These are phyloP conservation scores for Cinnamomum micranthum DNA, from an alignment of 164 flowering plant species.

Conservation along the genomic window DNA sequence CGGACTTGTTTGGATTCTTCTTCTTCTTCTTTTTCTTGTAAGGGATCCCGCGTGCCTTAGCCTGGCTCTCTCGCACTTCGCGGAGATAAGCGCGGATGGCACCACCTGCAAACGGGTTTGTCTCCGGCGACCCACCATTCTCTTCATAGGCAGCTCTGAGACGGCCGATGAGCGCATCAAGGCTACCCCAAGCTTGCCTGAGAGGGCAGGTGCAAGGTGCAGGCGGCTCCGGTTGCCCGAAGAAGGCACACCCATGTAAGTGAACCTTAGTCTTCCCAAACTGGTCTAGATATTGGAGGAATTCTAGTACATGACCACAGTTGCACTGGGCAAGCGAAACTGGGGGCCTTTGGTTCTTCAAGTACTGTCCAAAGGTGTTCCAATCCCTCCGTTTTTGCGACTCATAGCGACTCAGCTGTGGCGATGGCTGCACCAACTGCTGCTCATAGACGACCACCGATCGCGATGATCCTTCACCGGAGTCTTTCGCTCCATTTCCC, in stretches of 20 bases:
- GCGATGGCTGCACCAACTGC: conserved; percentile 18
- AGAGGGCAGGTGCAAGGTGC: conserved; percentile 58
- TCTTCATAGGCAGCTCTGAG: conserved; percentile 64
- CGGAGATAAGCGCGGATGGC: conserved; percentile 45
- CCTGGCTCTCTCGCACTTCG: conserved; percentile 53
- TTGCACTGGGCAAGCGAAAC: conserved; percentile 44
- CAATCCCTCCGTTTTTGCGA: conserved; percentile 60
- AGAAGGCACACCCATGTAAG: conserved; percentile 46
- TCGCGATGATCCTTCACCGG: conserved; percentile 28
- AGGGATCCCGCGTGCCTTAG: conserved; percentile 55
- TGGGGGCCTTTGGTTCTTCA: conserved; percentile 53
- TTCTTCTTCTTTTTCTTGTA: conserved; percentile 49
- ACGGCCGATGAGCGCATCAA: conserved; percentile 56
- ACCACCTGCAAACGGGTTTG: conserved; percentile 54
- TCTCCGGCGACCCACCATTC: conserved; percentile 48
- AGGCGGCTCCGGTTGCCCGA: conserved; percentile 59
- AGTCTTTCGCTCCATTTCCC: conserved; percentile 27
- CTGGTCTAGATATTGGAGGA: conserved; percentile 50
- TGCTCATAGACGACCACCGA: conserved; percentile 7
- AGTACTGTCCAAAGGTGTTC: conserved; percentile 61
- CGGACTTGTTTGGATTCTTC: conserved; percentile 14
- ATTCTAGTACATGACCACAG: conserved; percentile 48
- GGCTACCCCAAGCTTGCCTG: conserved; percentile 65
- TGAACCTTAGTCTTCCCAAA: conserved; percentile 67
- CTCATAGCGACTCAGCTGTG: conserved; percentile 48